Base-by-base conservation (phyloP, 2,329 filamentous ascomycete genomes). In the Arthrobotrys megalospora region DNA sequence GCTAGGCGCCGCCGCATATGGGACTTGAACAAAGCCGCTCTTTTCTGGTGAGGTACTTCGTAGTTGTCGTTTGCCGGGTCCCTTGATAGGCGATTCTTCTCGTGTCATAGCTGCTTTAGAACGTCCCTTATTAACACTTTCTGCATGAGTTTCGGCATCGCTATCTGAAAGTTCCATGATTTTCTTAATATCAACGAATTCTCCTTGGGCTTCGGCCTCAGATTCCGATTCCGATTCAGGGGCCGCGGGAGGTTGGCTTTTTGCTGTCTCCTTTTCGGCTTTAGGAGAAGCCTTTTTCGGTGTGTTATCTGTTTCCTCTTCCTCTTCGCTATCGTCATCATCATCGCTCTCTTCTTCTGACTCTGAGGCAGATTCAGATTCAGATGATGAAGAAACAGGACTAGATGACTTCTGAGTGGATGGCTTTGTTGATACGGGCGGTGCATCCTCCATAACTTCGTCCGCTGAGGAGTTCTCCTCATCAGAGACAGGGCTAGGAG, bases 251-350 rank as follows among this genome's bases (percentile, higher is more conserved):
- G 47, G 16, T 28, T 41, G 24, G 10, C 11, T 38, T 6, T 50
- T 38, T 12, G 14, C 43, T 76, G 80, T 64, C 53, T 76, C 80
- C 80, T 73, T 80, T 76, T 75, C 52, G 69, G 67, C 66, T 62
- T 69, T 58, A 72, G 79, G 73, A 71, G 62, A 47, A 63, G 72
- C 70, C 67, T 80, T 80, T 70, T 80, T 72, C 63, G 52, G 79
- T 66, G 76, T 65, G 65, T 72, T 76, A 70, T 64, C 63, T 79
- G 73, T 64, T 68, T 79, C 75, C 55, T 80, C 68, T 45, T 75
- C 70, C 67, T 76, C 76, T 58, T 79, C 79, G 53, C 78, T 79
- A 58, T 80, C 78, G 53, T 58, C 66, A 7, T 36, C 41, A 28
- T 58, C 66, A 28, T 63, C 67, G 43, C 50, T 60, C 6, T 45